Percentiles rank a stretch among this genome's conserved stretches.
These are phyloP conservation scores for Xylaria curta DNA, from an alignment of 495 filamentous ascomycete genomes.

Conservation along the genomic window DNA sequence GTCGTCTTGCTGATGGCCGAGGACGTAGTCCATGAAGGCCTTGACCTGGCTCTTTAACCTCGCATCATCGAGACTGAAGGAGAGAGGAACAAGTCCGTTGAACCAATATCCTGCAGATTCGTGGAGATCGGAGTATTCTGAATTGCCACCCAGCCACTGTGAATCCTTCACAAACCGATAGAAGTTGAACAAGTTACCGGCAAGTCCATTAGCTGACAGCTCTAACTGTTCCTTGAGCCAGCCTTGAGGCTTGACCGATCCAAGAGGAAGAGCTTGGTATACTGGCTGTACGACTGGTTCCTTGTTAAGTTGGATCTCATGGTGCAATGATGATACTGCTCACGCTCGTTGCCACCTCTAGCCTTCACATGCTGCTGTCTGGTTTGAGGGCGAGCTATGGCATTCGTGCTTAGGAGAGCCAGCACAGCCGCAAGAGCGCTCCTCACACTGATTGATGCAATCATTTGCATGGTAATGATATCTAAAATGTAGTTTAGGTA, in stretches of 20 bases:
- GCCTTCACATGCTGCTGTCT: neutral
- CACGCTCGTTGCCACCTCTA: conserved; percentile 18
- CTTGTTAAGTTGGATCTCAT: neutral
- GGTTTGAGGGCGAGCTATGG: conserved; percentile 14
- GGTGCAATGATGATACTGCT: neutral
- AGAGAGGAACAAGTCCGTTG: conserved; percentile 69
- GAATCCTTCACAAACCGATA: conserved; percentile 63
- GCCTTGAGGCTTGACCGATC: conserved; percentile 62
- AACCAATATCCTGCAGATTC: conserved; percentile 72
- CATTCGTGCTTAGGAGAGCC: conserved; percentile 14
- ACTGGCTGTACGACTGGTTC: conserved; percentile 40
- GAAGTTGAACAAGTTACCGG: conserved; percentile 66
- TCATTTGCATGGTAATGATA: conserved; percentile 14
- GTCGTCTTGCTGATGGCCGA: conserved; percentile 60
- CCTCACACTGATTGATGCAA: neutral
- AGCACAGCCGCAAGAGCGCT: conserved; percentile 19
- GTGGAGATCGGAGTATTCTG: conserved; percentile 65
- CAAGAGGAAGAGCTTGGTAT: conserved; percentile 58
- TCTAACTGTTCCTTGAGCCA: conserved; percentile 66
- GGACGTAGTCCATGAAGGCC: conserved; percentile 54
- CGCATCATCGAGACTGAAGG: conserved; percentile 61
- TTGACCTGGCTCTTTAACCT: conserved; percentile 63
- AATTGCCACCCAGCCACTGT: conserved; percentile 60
- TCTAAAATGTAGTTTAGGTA: neutral
- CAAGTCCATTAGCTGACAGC: conserved; percentile 60